Base-by-base conservation (phyloP, 2,329 filamentous ascomycete genomes). In the Zopfia rhizophila region DNA sequence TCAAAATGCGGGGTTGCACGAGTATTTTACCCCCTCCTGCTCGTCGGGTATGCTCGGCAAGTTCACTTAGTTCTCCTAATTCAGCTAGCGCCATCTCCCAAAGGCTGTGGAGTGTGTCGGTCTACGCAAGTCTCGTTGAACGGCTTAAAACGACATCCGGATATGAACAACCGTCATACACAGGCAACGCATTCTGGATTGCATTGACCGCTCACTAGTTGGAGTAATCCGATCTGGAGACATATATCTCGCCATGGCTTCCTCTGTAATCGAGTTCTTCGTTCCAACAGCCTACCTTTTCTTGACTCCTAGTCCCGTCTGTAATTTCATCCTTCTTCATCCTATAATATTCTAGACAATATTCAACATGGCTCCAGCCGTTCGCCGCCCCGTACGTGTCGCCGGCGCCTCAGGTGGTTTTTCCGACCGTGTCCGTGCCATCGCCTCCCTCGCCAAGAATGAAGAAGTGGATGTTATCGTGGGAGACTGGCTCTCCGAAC, bases 371-470 rank as follows among this genome's bases (percentile, higher is more conserved):
- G 53, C 60, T 8, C 55, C 60, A 14, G 51, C 56, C 39, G 30
- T 50, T 38, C 60, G 58, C 25, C 48, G 60, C 25, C 65, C 72
- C 6, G 70, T 76, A 49, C 71, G 72, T 48, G 72, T 77, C 50
- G 73, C 72, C 43, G 73, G 73, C 44, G 68, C 73, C 30, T 75
- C 72, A 12, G 74, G 75, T 19, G 73, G 73, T 21, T 76, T 76
- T 62, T 73, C 72, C 14, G 74, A 76, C 55, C 66, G 74, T 24
- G 70, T 75, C 47, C 66, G 72, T 14, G 74, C 74, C 44, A 75
- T 75, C 41, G 54, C 64, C 19, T 69, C 70, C 22, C 63, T 77
- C n/a, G 74, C 74, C 25, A 69, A 69, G 49, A 54, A 60, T 33
- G 60, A 63, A 31, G 62, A 65, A 17, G 50, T 68, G 31, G 65